Conservation (phyloP, 2,329 filamentous ascomycete genomes). For the Fonsecaea monophora region DNA sequence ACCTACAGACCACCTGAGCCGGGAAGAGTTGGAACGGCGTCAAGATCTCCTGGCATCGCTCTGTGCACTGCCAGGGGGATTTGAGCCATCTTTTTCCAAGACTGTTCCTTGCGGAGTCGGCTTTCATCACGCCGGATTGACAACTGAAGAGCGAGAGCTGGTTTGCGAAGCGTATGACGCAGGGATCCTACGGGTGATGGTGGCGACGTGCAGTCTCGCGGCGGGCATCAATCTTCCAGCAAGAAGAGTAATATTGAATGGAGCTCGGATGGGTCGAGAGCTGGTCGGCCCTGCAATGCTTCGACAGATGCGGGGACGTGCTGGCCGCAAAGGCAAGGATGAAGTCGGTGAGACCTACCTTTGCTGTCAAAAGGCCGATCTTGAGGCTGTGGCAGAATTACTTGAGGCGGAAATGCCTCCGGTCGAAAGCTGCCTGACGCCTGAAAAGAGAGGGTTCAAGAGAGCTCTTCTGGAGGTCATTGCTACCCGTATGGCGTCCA, state of each 20-base stretch:
- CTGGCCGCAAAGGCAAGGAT: constrained; percentile 79
- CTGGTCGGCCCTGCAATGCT: constrained; percentile 80
- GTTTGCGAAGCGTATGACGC: constrained; percentile 73
- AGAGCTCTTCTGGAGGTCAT: constrained; percentile 76
- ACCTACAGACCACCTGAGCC: constrained; percentile 58
- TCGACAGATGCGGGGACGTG: constrained; percentile 79
- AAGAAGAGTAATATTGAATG: constrained; percentile 75
- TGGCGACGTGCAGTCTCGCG: constrained; percentile 80
- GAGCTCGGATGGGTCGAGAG: constrained; percentile 76
- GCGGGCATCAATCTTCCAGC: constrained; percentile 80
- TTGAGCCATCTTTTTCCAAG: constrained; percentile 70
- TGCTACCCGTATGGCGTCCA: constrained; percentile 70
- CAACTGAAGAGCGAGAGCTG: constrained; percentile 75
- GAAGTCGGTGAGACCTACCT: constrained; percentile 79
- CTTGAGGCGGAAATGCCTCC: constrained; percentile 75
- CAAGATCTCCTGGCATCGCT: constrained; percentile 71
- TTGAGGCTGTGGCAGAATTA: constrained; percentile 72
- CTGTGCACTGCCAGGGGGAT: constrained; percentile 68
- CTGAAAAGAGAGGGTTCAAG: constrained; percentile 72
- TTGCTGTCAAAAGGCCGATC: constrained; percentile 71
- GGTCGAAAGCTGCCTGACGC: constrained; percentile 71
- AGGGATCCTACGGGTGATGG: constrained; percentile 71
- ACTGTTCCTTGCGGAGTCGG: constrained; percentile 72
- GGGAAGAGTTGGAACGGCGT: constrained; percentile 62
- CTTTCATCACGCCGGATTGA: constrained; percentile 72